Conservation (phyloP, 129 eudicot genomes). For the Silybum marianum region DNA sequence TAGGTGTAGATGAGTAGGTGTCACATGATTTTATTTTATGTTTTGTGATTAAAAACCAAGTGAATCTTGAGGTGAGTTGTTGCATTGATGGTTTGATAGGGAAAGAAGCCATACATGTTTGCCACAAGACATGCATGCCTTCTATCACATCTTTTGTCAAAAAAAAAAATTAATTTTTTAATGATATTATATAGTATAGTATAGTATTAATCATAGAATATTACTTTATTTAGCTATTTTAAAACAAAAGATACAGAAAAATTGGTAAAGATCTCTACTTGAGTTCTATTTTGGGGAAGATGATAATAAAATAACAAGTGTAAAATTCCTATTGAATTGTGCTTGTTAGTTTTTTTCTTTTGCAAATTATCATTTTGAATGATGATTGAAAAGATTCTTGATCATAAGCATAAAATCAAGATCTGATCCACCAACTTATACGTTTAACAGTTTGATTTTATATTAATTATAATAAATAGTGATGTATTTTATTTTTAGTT, state of each 20-base stretch:
- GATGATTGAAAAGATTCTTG: neutral
- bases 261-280: neutral
- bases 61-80: constrained; percentile 42
- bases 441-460: neutral
- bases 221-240: neutral
- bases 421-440: neutral
- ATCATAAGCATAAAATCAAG: neutral
- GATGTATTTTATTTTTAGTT: too few relatives aligned
- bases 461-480: neutral
- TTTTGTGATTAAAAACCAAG: constrained; percentile 31
- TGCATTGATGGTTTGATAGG: constrained; percentile 31
- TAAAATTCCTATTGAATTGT: neutral
- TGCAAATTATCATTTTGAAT: neutral
- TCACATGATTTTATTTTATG: constrained; percentile 28
- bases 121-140: constrained; percentile 32
- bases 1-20: constrained; percentile 27
- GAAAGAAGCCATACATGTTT: constrained; percentile 36
- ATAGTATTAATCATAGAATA: neutral
- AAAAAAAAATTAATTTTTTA: neutral
- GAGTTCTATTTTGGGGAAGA: neutral
- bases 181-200: neutral
- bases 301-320: neutral
- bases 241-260: neutral
- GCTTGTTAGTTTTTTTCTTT: neutral
- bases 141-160: neutral